Conservation (phyloP, 2,329 filamentous ascomycete species). For the Penicillium sp. region DNA sequence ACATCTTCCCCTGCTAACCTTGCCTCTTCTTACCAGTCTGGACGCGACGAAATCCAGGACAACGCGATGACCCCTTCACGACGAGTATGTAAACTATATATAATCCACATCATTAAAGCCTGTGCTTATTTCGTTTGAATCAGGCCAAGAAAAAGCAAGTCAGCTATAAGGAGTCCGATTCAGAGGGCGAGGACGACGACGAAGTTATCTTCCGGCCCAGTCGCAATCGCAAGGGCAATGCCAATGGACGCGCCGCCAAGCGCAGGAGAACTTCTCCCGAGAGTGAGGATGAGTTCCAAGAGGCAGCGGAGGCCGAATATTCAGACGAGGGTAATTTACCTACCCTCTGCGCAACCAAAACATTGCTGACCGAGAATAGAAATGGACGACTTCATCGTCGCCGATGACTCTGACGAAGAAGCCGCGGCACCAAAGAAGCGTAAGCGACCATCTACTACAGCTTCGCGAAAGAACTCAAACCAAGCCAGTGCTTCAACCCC, state of each 20-base stretch:
- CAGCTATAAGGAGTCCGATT: constrained; percentile 83
- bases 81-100: constrained; percentile 60
- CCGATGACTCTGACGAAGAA: constrained; percentile 80
- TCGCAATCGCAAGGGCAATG: constrained; percentile 49
- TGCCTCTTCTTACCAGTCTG: constrained; percentile 41
- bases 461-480: constrained; percentile 39
- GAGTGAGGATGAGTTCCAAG: constrained; percentile 69
- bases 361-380: constrained; percentile 52
- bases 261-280: constrained; percentile 65
- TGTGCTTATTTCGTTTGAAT: constrained; percentile 3
- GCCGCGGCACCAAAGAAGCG: constrained; percentile 67
- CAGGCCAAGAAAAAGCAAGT: constrained; percentile 60
- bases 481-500: constrained; percentile 46
- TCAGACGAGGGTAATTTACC: constrained; percentile 52
- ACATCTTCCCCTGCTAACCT: constrained; percentile 2
- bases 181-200: constrained; percentile 68
- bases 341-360: constrained; percentile 4
- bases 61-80: constrained; percentile 72
- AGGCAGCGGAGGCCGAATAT: constrained; percentile 54
- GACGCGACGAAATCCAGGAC: constrained; percentile 42
- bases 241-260: constrained; percentile 54
- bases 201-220: constrained; percentile 68
- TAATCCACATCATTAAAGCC: neutral
- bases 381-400: constrained; percentile 83
- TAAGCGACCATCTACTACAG: constrained; percentile 61